Evolutionary conservation across 2,329 filamentous ascomycete genomes (phyloP), one percentile per base, ranked within the genome.

Genomic region (Akanthomyces lecanii): DNA sequence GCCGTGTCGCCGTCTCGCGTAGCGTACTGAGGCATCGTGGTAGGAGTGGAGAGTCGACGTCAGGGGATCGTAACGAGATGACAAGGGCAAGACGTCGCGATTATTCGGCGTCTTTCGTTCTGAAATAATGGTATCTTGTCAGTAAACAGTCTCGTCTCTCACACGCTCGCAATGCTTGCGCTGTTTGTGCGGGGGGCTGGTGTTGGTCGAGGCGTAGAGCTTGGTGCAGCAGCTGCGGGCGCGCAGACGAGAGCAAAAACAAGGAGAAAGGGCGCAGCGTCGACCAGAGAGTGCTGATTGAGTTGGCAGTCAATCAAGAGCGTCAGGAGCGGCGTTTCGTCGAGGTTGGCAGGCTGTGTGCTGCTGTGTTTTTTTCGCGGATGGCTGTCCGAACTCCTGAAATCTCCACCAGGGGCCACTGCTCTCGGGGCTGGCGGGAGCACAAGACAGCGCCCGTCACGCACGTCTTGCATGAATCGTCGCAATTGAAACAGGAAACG

Each of bases 1-100:
- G 84, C 85, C 75, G 85, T 84, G 74, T 89, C 86, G 77, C 84
- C 85, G 73, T 89, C 86, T 71, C 86, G 83, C 55, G 85, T 87
- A 64, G 85, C 87, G 78, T 88, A 89, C 68, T 85, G 81, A 77
- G 86, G 84, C 85, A 88, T 87, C 67, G 75, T 82, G 75, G 66
- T 64, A 65, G 70, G 54, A 67, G 65, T 23, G 16, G 38, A 45
- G 42, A 38, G 50, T 48, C 11, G 38, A 6, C 12, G 58, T 33
- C 28, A 45, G 36, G 40, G 18, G 23, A 47, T 61, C 50, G 48
- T 54, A 54, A 53, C 57, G 65, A 36, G 67, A 67, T 52, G 67
- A 64, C 40, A 64, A 48, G 60, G 53, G 57, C 36, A 54, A 62
- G 55, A 64, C 50, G 60, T 45, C 48, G 50, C 38, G 28, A 48